A percentile compares a stretch with the other conserved stretches of the same genome.
Conservation (phyloP, 768 basidiomycete genomes). For the Calocybe gangraenosa region DNA sequence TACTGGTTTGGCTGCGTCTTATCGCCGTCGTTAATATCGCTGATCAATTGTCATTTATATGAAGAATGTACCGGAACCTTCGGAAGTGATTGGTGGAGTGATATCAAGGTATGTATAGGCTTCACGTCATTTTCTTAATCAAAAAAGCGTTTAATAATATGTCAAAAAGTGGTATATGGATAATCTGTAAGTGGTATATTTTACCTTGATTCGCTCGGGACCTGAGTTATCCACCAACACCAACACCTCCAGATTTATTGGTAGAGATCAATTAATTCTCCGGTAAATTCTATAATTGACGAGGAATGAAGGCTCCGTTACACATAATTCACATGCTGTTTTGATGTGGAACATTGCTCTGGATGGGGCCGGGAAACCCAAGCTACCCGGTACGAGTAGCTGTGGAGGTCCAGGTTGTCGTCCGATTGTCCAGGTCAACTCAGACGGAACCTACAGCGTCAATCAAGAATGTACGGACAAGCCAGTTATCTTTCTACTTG, state of each 20-base stretch:
- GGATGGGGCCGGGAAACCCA: background rate
- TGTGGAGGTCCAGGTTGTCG: conserved; percentile 42
- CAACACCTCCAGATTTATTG: background rate
- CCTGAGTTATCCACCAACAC: background rate
- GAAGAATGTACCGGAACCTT: conserved; percentile 58
- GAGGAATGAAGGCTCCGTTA: background rate
- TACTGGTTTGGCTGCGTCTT: conserved; percentile 23
- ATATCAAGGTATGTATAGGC: conserved; percentile 2
- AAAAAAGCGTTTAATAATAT: background rate
- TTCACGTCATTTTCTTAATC: background rate
- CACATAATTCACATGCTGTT: background rate
- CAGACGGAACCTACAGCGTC: conserved; percentile 51
- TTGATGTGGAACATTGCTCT: conserved; percentile 5
- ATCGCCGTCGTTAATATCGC: background rate
- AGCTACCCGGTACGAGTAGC: conserved; percentile 1
- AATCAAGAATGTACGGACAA: conserved; percentile 63
- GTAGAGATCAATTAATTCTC: background rate
- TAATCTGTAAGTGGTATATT: background rate
- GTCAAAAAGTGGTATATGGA: conserved; percentile 1
- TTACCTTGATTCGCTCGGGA: background rate
- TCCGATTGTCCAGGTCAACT: conserved; percentile 59
- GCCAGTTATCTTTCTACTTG: background rate
- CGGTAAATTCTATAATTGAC: background rate
- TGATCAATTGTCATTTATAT: conserved; percentile 4
- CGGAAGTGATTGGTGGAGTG: conserved; percentile 39